A percentile compares a stretch with the other conserved stretches of the same genome.
These are phyloP conservation scores for Dictyostelium brefeldianum DNA, from an alignment of 78 protist genomes.

Conservation along the genomic window DNA sequence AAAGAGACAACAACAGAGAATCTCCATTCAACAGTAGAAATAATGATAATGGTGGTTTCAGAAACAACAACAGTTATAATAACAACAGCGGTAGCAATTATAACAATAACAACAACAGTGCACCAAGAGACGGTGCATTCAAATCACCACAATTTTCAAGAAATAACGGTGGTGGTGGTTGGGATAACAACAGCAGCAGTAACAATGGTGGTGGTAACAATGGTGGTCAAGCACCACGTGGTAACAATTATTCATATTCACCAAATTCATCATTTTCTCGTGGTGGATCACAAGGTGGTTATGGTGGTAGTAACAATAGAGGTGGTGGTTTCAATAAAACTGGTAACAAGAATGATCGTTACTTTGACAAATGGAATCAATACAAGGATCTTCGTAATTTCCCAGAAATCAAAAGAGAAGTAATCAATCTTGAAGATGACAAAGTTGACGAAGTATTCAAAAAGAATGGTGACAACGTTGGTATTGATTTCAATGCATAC, in stretches of 20 bases:
- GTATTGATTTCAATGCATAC: constrained; percentile 57
- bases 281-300: neutral
- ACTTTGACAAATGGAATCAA: constrained; percentile 40
- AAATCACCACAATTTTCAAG: neutral
- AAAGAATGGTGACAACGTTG: constrained; percentile 23
- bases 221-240: constrained; percentile 2
- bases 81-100: neutral
- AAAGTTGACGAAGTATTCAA: constrained; percentile 71
- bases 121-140: neutral
- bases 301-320: neutral
- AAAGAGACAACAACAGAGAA: neutral
- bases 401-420: constrained; percentile 44
- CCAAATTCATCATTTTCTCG: constrained; percentile 20
- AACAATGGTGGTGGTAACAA: neutral
- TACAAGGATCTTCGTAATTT: constrained; percentile 35
- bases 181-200: neutral
- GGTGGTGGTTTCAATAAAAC: constrained; percentile 6
- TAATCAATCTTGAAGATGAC: constrained; percentile 33
- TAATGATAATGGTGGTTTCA: neutral
- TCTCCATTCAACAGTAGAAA: neutral
- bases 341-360: constrained; percentile 42
- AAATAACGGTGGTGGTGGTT: neutral
- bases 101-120: neutral
- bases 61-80: neutral
- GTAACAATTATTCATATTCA: constrained; percentile 3